phyloP scores from a whole-genome alignment of 768 basidiomycete genomes.

The Collybiopsis luxurians region DNA sequence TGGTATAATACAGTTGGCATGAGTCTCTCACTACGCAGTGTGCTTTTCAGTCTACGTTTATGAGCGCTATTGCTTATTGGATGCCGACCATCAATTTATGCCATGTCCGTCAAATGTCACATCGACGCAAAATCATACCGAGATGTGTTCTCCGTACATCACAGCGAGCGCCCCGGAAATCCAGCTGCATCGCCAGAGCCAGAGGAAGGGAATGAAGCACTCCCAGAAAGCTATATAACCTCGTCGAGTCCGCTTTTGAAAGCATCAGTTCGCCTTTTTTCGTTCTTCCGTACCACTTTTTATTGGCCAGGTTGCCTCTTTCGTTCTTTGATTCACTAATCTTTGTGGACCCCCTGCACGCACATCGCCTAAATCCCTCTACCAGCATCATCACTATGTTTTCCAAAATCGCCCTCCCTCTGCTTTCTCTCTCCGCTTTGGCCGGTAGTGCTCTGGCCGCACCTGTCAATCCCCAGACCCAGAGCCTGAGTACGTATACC shows the following conservation, averaged over 20 bases:
- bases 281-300: not conserved
- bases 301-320: not conserved
- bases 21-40: no score
- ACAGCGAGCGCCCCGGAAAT: no score
- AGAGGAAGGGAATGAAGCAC: no score
- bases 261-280: not conserved
- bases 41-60: no score
- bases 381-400: conserved; percentile 27
- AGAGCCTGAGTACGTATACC: conserved; percentile 23
- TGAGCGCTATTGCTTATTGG: no score
- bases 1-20: no score
- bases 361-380: not conserved
- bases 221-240: not conserved
- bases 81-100: no score
- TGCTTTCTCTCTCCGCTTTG: conserved; percentile 28
- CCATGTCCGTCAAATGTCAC: no score
- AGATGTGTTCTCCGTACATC: no score
- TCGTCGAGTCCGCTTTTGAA: not conserved
- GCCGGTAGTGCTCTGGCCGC: conserved; percentile 27
- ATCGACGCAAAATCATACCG: no score
- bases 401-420: conserved; percentile 31
- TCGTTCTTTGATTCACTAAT: not conserved
- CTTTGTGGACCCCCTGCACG: not conserved
- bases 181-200: no score
- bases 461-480: conserved; percentile 18